phyloP scores from a whole-genome alignment of 768 basidiomycete genomes.

The Pulveroboletus sp. region DNA sequence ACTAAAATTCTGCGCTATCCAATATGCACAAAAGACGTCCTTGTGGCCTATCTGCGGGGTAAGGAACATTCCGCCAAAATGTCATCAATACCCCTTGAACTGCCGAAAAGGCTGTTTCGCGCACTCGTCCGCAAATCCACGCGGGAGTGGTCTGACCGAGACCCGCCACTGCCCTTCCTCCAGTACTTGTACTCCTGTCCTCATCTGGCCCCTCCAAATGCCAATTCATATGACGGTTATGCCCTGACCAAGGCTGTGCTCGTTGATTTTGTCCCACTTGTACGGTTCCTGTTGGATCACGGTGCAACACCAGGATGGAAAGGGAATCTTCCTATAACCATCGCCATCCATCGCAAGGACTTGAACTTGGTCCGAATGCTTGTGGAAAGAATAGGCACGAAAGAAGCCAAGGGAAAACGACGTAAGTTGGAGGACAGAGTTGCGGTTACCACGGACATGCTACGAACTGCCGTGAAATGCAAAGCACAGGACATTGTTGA shows the following conservation, averaged over 20 bases:
- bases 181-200: constrained; percentile 49
- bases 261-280: constrained; percentile 58
- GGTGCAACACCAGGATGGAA: constrained; percentile 71
- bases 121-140: constrained; percentile 35
- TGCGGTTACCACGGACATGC: constrained; percentile 51
- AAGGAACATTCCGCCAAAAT: neutral
- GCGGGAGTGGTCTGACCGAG: constrained; percentile 43
- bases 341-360: constrained; percentile 74
- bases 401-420: constrained; percentile 38
- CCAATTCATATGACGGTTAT: constrained; percentile 77
- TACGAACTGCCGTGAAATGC: constrained; percentile 61
- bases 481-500: constrained; percentile 68
- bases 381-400: constrained; percentile 53
- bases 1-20: constrained; percentile 48
- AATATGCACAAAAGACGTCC: constrained; percentile 38
- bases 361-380: constrained; percentile 69
- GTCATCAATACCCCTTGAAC: constrained; percentile 34
- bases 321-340: constrained; percentile 60
- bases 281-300: constrained; percentile 65
- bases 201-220: constrained; percentile 40
- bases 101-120: constrained; percentile 72
- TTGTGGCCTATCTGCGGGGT: constrained; percentile 44
- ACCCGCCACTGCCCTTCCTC: constrained; percentile 64
- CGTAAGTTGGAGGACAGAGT: constrained; percentile 61
- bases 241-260: constrained; percentile 78